A percentile compares a stretch with the other conserved stretches of the same genome.
phyloP scores from a whole-genome alignment of 2,329 filamentous ascomycete genomes.

The Basipetospora sp. region DNA sequence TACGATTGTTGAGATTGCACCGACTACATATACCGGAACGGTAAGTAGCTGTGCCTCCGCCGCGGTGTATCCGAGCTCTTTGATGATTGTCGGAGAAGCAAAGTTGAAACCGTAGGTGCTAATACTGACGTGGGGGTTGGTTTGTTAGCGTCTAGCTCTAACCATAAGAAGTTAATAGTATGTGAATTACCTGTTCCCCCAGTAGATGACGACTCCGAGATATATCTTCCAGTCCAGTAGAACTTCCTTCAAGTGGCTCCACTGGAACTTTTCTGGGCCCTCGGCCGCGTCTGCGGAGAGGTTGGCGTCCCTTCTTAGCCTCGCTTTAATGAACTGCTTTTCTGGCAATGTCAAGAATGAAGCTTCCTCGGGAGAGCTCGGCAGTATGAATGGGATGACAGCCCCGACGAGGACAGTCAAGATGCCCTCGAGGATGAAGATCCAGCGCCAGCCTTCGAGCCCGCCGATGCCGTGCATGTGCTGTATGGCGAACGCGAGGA shows the following conservation, averaged over 20 bases:
- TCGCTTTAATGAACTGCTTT: slow-evolving; percentile 43
- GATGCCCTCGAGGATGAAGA: slow-evolving; percentile 58
- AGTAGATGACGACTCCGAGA: slow-evolving; percentile 45
- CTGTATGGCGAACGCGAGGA: slow-evolving; percentile 54
- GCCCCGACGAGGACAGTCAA: slow-evolving; percentile 53
- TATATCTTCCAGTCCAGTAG: slow-evolving; percentile 71
- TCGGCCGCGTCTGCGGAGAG: slow-evolving; percentile 8
- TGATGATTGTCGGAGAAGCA: slow-evolving; percentile 5
- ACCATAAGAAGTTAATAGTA: not conserved
- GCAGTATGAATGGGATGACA: slow-evolving; percentile 53
- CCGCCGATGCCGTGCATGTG: slow-evolving; percentile 54
- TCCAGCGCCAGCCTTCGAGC: slow-evolving; percentile 47
- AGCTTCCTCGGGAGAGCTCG: slow-evolving; percentile 71
- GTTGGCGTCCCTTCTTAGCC: slow-evolving; percentile 15
- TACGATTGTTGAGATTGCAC: slow-evolving; percentile 13
- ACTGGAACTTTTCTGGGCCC: slow-evolving; percentile 58
- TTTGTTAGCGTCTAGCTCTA: not conserved
- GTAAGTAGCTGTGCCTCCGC: slow-evolving; percentile 9
- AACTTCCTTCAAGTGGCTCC: slow-evolving; percentile 58
- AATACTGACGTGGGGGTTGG: not conserved
- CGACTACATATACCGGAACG: slow-evolving; percentile 8
- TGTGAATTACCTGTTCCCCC: slow-evolving; percentile 26
- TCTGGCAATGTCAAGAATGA: not conserved
- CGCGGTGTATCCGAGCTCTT: slow-evolving; percentile 6
- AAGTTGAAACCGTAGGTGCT: slow-evolving; percentile 7